Percentiles rank a stretch among this genome's conserved stretches.
Conservation (phyloP, 2,329 filamentous ascomycete species). For the Paradendryphiella salina region DNA sequence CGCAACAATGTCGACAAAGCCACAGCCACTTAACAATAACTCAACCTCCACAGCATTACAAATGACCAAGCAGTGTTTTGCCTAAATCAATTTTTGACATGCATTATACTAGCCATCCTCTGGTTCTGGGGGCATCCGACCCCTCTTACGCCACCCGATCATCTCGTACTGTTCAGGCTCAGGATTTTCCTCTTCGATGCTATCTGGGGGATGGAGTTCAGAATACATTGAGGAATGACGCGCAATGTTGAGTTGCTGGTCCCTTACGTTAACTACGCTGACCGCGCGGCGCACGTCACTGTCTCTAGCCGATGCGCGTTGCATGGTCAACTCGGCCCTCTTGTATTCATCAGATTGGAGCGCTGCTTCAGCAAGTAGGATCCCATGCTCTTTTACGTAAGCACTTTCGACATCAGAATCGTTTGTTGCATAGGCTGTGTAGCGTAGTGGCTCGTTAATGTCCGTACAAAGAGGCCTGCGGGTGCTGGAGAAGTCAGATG, state of each 20-base stretch:
- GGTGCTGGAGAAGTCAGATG: not conserved
- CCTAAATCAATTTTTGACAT: not conserved
- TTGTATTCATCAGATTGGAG: slow-evolving; percentile 1
- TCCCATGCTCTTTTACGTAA: not conserved
- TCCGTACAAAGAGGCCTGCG: not conserved
- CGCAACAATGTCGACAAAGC: too few relatives aligned
- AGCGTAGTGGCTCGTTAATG: not conserved
- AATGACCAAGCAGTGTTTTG: too few relatives aligned
- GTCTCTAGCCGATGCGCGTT: slow-evolving; percentile 2
- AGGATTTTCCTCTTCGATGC: not conserved
- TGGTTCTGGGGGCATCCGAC: not conserved
- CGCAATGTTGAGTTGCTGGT: slow-evolving; percentile 2
- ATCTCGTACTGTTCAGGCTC: not conserved
- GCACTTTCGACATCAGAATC: not conserved
- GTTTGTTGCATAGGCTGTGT: not conserved
- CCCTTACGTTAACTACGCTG: slow-evolving; percentile 1
- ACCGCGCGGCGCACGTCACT: not conserved
- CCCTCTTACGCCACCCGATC: slow-evolving; percentile 2
- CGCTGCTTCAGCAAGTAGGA: not conserved
- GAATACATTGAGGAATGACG: slow-evolving; percentile 2
- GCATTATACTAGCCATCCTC: not conserved
- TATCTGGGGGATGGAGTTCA: not conserved
- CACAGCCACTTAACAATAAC: too few relatives aligned
- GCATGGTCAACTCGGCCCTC: slow-evolving; percentile 1
- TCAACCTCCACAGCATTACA: too few relatives aligned